phyloP scores from a whole-genome alignment of 805 yeast genomes.

The Suhomyces kilbournensis region DNA sequence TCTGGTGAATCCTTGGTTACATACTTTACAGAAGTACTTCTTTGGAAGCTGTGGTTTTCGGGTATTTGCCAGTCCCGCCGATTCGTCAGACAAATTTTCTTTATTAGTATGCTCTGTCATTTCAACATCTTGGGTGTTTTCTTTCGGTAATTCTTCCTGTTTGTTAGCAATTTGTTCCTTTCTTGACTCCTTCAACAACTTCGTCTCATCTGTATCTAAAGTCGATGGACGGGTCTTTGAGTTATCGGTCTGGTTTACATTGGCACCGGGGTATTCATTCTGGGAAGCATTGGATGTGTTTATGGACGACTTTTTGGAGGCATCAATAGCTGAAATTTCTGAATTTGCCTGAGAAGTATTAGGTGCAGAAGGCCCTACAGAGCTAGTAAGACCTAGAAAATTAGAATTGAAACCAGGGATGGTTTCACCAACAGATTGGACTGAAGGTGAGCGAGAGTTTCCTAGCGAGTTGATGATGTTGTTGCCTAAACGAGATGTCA shows the following conservation, averaged over 20 bases:
- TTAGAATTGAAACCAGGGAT: not conserved
- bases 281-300: not conserved
- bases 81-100: not conserved
- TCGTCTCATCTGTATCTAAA: not conserved
- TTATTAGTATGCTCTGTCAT: not conserved
- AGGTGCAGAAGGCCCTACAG: not conserved
- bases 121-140: not conserved
- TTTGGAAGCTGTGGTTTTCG: constrained; percentile 14
- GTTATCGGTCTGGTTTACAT: not conserved
- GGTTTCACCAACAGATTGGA: not conserved
- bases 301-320: not conserved
- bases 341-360: not conserved
- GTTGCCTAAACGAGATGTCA: not conserved
- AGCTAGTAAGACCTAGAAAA: not conserved
- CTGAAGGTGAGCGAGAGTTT: not conserved
- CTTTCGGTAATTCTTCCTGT: not conserved
- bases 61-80: not conserved
- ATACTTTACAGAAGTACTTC: constrained; percentile 52
- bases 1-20: constrained; percentile 64
- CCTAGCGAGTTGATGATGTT: not conserved
- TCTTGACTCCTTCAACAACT: not conserved
- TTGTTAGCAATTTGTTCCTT: not conserved
- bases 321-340: not conserved
- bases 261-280: not conserved
- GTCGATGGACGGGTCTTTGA: not conserved